Conservation (phyloP, 2,329 filamentous ascomycete species). For the Botrytis deweyae region DNA sequence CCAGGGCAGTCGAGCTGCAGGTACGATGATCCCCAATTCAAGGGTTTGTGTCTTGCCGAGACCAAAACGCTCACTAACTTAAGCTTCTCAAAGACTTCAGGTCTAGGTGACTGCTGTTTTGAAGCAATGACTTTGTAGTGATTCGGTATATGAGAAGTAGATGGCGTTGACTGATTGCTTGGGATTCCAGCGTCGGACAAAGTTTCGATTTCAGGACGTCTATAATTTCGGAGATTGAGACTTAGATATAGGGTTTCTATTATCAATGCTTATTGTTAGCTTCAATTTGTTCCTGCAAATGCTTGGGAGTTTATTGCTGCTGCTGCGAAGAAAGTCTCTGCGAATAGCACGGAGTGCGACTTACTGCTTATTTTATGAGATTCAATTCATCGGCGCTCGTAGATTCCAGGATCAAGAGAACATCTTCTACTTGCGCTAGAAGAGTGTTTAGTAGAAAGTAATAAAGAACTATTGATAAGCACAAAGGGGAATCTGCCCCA, state of each 20-base stretch:
- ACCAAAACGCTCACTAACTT: not conserved
- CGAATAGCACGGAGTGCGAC: not conserved
- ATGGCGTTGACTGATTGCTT: not conserved
- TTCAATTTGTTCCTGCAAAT: rapidly evolving
- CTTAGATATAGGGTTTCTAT: not conserved
- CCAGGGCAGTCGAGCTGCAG: not conserved
- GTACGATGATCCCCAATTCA: not conserved
- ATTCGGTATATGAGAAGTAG: not conserved
- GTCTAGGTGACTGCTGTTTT: not conserved
- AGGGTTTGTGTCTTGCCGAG: not conserved
- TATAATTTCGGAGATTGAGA: not conserved
- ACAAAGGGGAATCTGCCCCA: not conserved
- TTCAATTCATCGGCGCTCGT: not conserved
- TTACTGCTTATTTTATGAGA: not conserved
- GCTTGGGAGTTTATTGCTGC: not conserved
- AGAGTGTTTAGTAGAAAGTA: no score
- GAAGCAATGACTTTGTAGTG: rapidly evolving
- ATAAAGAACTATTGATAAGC: not conserved
- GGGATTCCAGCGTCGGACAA: not conserved
- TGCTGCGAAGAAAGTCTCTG: not conserved
- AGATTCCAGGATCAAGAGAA: not conserved
- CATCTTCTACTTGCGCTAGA: not conserved
- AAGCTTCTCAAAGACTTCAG: not conserved
- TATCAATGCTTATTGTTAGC: not conserved
- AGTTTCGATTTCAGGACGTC: not conserved